Conservation (phyloP, 2,329 filamentous ascomycete genomes). For the Hypoxylon rubiginosum region DNA sequence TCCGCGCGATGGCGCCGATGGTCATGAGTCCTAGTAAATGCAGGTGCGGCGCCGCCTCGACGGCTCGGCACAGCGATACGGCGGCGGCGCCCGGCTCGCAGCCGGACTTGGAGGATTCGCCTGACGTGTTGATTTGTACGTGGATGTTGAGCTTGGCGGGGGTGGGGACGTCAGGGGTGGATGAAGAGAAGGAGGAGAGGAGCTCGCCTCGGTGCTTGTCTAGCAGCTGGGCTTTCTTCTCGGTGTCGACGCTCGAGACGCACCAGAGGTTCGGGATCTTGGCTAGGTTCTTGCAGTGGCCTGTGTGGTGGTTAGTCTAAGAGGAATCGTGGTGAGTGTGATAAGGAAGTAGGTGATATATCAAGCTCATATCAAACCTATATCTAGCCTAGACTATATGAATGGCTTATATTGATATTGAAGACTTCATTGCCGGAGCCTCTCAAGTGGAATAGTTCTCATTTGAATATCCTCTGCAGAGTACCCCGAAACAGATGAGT, state of each 20-base stretch:
- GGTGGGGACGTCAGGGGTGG: constrained; percentile 48
- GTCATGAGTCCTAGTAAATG: constrained; percentile 91
- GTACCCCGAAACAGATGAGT: not conserved
- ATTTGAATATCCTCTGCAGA: not conserved
- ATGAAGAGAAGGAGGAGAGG: constrained; percentile 51
- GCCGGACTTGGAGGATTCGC: constrained; percentile 87
- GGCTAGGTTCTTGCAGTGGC: constrained; percentile 90
- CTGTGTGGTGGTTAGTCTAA: constrained; percentile 57
- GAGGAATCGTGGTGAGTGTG: not conserved
- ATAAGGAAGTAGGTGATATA: not conserved
- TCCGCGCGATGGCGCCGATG: constrained; percentile 93
- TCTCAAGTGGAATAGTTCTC: not conserved
- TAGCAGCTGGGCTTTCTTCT: constrained; percentile 88
- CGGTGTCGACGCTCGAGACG: constrained; percentile 88
- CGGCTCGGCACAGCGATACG: constrained; percentile 75
- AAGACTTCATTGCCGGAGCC: too few relatives aligned
- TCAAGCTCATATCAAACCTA: too few relatives aligned
- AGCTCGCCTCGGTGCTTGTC: constrained; percentile 80
- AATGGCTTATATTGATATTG: not conserved
- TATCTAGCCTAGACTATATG: not conserved
- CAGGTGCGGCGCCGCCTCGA: constrained; percentile 77
- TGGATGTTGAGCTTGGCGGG: constrained; percentile 74
- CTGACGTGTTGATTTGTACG: constrained; percentile 96
- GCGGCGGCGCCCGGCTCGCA: constrained; percentile 75
- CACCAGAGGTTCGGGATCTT: constrained; percentile 90